Evolutionary conservation across 352 stramenopile genomes (phyloP).

Genomic region (Phytophthora pistaciae): DNA sequence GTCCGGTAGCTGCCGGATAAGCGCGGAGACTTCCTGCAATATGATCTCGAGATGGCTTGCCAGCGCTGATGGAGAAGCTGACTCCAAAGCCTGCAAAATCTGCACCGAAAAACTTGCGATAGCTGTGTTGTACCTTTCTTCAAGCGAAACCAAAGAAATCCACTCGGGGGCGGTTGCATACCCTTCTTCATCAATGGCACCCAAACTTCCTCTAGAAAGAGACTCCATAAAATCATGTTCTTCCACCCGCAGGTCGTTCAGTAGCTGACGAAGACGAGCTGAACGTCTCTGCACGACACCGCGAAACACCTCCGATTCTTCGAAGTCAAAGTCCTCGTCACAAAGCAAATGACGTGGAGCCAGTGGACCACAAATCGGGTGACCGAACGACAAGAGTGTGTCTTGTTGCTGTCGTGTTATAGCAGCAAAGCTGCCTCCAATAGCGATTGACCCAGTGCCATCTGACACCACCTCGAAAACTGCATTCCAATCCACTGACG

Average conservation of each 20-base stretch:
- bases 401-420: constrained; percentile 25
- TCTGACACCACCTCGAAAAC: constrained; percentile 41
- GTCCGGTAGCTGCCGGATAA: constrained; percentile 68
- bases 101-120: constrained; percentile 37
- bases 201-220: constrained; percentile 23
- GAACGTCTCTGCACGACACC: constrained; percentile 9
- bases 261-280: constrained; percentile 37
- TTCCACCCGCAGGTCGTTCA: constrained; percentile 42
- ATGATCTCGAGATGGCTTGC: constrained; percentile 20
- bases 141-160: constrained; percentile 38
- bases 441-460: not conserved
- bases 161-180: constrained; percentile 35
- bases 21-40: constrained; percentile 39
- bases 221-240: constrained; percentile 42
- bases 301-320: constrained; percentile 26
- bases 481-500: constrained; percentile 29
- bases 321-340: constrained; percentile 15
- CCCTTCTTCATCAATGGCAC: constrained; percentile 18
- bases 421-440: not conserved
- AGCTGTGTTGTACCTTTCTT: constrained; percentile 41
- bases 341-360: constrained; percentile 18
- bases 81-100: constrained; percentile 25
- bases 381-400: constrained; percentile 25
- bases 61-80: constrained; percentile 12
- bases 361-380: constrained; percentile 21